Evolutionary conservation across 208 protist genomes (phyloP), one percentile per base, ranked within the genome.

Genomic region (Trypanosoma grayi): DNA sequence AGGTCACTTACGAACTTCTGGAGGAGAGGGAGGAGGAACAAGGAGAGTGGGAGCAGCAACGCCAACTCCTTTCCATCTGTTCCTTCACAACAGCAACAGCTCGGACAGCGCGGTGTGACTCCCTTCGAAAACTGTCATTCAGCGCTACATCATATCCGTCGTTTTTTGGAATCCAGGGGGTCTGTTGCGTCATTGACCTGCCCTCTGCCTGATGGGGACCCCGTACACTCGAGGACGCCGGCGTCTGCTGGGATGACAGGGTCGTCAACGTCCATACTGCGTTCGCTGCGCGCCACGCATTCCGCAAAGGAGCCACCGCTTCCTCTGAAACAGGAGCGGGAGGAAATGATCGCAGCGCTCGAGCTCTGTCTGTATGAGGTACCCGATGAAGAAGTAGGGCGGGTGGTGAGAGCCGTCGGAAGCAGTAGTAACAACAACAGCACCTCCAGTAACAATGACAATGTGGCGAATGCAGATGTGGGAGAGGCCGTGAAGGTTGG

Each of bases 331-430:
- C 60, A 66, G 37, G 74, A 91, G 22, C 72, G 83, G 0, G 77
- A 70, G 10, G 88, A 90, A 41, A 75, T 92, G 66, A 75, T 95
- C 4, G 83, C 85, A 24, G 75, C 81, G 11, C 66, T 95, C 8
- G 88, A 95, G 40, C 66, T 95, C 51, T 95, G 88, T 56, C 40
- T 92, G 24, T 75, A 88, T 61, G 81, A 81, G 43, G 64, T 91
- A 14, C 88, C 83, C 2, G 43, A 60, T n/a, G 57, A 37, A 11
- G 18, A 0, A 54, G 16, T 22, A 22, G 22, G 31, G 20, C 10
- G 27, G 22, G 14, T 41, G 36, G 22, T 13, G 25, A 1, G 18
- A 52, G 13, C 13, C 31, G 33, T n/a, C 6, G n/a, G n/a, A n/a
- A n/a, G n/a, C 13, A 13, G 56, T 44, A 36, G 18, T 41, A 14